Percentiles rank a stretch among this genome's conserved stretches.
Evolutionary conservation across 257 asterid species (phyloP).

Genomic region (Datura wrightii): DNA sequence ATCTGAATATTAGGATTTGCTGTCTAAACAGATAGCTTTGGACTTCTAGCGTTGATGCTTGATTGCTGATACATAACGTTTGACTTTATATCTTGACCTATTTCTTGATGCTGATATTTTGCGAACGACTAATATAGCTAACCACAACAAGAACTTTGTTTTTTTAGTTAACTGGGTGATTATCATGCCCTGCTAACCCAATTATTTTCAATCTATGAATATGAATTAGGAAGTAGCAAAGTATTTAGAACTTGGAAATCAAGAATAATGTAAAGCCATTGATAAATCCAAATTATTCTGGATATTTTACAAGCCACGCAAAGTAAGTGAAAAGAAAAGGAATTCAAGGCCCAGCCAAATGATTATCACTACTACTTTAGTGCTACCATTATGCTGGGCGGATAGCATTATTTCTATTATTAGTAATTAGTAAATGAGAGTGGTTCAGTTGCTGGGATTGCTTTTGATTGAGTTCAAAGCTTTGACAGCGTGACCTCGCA

Average conservation of each 20-base stretch:
- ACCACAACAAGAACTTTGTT: not conserved
- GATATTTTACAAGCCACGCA: not conserved
- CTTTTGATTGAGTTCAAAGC: conserved; percentile 27
- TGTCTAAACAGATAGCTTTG: not conserved
- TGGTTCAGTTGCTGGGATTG: not conserved
- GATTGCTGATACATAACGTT: not conserved
- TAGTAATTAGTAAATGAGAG: too few relatives aligned
- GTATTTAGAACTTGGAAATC: not conserved
- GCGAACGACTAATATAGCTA: not conserved
- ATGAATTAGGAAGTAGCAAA: not conserved
- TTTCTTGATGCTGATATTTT: not conserved
- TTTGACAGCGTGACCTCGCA: conserved; percentile 33
- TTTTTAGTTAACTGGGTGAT: too few relatives aligned
- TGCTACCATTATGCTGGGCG: not conserved
- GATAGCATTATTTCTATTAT: not conserved
- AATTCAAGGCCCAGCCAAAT: conserved; percentile 4
- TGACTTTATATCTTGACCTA: not conserved
- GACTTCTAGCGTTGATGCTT: not conserved
- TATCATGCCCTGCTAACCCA: too few relatives aligned
- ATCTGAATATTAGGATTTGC: not conserved
- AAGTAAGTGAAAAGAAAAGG: not conserved
- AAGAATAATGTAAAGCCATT: not conserved
- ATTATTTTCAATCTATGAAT: too few relatives aligned
- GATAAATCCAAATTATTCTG: not conserved
- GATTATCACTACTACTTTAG: not conserved